These are phyloP conservation scores for Calonectria pauciramosa DNA, from an alignment of 2,329 filamentous ascomycete species.

Conservation along the genomic window DNA sequence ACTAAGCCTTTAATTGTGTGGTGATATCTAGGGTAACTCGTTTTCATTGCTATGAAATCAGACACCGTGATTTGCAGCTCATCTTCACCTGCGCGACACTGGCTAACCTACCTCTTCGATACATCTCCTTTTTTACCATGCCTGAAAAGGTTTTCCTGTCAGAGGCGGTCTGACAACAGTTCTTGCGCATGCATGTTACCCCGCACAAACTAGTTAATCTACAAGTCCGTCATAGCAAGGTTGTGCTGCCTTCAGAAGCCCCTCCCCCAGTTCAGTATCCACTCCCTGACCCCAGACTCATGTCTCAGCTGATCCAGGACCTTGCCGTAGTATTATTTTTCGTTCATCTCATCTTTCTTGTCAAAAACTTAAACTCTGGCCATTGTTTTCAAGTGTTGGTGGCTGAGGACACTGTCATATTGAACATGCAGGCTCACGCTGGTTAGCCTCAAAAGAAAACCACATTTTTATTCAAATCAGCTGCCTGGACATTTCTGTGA, in stretches of 20 bases:
- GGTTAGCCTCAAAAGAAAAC: constrained; percentile 35
- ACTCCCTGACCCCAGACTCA: constrained; percentile 40
- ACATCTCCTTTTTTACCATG: background rate
- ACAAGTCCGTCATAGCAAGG: constrained; percentile 42
- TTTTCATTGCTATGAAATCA: background rate
- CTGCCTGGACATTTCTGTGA: constrained; percentile 24
- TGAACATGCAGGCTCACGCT: constrained; percentile 40
- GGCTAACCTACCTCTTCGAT: constrained; percentile 32
- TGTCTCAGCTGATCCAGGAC: constrained; percentile 42
- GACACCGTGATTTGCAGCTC: constrained; percentile 15
- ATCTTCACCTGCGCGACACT: constrained; percentile 22
- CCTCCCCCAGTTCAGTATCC: constrained; percentile 38
- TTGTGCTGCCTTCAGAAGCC: constrained; percentile 33
- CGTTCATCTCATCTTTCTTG: constrained; percentile 18
- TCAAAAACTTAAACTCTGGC: constrained; percentile 35
- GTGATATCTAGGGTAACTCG: too few relatives aligned
- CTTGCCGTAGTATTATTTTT: constrained; percentile 32
- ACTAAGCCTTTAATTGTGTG: background rate
- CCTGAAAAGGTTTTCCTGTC: constrained; percentile 35
- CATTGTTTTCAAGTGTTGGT: background rate
- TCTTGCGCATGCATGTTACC: constrained; percentile 46
- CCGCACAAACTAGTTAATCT: constrained; percentile 39
- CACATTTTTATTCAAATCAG: background rate
- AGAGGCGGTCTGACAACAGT: constrained; percentile 36
- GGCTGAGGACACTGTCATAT: constrained; percentile 33